phyloP scores from a whole-genome alignment of 352 stramenopile genomes.

The Globisporangium splendens region DNA sequence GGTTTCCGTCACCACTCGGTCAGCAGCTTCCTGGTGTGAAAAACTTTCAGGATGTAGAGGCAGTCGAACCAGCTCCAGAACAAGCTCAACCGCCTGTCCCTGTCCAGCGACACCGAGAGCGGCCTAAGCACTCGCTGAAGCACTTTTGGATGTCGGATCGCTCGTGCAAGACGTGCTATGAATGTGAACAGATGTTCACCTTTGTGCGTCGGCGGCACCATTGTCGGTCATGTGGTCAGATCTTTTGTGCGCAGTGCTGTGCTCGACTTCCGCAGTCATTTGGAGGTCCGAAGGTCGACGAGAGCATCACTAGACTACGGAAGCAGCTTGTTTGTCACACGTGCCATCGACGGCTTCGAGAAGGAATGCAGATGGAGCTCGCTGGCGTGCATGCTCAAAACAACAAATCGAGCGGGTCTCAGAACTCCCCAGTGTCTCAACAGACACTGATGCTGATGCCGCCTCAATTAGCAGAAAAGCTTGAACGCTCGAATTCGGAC shows the following conservation, averaged over 20 bases:
- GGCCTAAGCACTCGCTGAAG: slow-evolving; percentile 65
- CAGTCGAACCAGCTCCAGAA: background rate
- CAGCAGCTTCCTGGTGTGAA: slow-evolving; percentile 62
- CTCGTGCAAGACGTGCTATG: slow-evolving; percentile 77
- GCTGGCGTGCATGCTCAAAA: slow-evolving; percentile 32
- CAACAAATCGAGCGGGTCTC: slow-evolving; percentile 25
- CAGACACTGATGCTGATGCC: slow-evolving; percentile 72
- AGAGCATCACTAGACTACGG: slow-evolving; percentile 64
- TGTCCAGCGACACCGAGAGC: slow-evolving; percentile 28
- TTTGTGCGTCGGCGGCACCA: slow-evolving; percentile 80
- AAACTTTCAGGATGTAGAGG: slow-evolving; percentile 30
- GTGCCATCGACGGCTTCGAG: slow-evolving; percentile 75
- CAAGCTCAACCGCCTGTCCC: background rate
- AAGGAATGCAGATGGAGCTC: slow-evolving; percentile 77
- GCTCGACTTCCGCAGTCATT: slow-evolving; percentile 76
- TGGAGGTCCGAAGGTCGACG: slow-evolving; percentile 68
- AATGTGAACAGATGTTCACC: slow-evolving; percentile 81
- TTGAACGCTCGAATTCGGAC: slow-evolving; percentile 61
- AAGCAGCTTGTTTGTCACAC: slow-evolving; percentile 87
- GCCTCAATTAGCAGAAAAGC: slow-evolving; percentile 60
- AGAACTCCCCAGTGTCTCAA: slow-evolving; percentile 29
- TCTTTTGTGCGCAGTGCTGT: slow-evolving; percentile 84
- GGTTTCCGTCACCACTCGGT: slow-evolving; percentile 68
- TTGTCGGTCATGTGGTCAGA: slow-evolving; percentile 82
- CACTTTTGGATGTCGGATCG: slow-evolving; percentile 90